Evolutionary conservation across 2,329 filamentous ascomycete genomes (phyloP).

Genomic region (Neophaeococcomyces aloes): DNA sequence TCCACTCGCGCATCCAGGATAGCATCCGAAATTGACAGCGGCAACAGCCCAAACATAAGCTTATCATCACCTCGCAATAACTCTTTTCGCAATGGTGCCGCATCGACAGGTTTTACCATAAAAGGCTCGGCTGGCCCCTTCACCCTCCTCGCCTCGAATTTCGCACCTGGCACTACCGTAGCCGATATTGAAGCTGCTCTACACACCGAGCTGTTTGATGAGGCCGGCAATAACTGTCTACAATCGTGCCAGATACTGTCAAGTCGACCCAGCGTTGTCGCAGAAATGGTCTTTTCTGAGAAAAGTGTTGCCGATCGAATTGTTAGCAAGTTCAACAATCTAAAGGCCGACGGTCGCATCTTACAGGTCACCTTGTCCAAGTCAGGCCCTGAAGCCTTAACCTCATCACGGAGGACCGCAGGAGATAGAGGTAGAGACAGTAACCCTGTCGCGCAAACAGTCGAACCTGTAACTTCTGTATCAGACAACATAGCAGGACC

Average conservation of each 20-base stretch:
- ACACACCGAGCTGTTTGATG: slow-evolving; percentile 30
- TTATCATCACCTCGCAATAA: too few relatives aligned
- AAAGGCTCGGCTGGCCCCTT: slow-evolving; percentile 46
- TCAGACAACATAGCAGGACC: slow-evolving; percentile 4
- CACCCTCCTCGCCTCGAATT: slow-evolving; percentile 51
- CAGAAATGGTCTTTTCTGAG: slow-evolving; percentile 49
- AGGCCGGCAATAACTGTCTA: slow-evolving; percentile 30
- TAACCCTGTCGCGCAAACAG: not conserved
- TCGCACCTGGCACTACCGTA: slow-evolving; percentile 55
- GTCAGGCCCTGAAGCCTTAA: slow-evolving; percentile 10
- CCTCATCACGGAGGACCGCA: not conserved
- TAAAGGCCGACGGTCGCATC: slow-evolving; percentile 53
- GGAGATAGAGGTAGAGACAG: not conserved
- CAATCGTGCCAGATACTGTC: slow-evolving; percentile 43
- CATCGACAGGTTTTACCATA: slow-evolving; percentile 45
- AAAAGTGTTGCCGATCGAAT: slow-evolving; percentile 48
- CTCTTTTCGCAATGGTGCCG: slow-evolving; percentile 2
- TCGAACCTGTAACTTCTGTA: not conserved
- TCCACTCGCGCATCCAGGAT: slow-evolving; percentile 27
- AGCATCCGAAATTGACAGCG: slow-evolving; percentile 19
- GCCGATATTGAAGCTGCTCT: slow-evolving; percentile 55
- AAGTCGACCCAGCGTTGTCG: slow-evolving; percentile 44
- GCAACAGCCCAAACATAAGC: too few relatives aligned
- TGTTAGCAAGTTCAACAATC: slow-evolving; percentile 52
- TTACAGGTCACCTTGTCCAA: slow-evolving; percentile 48